phyloP scores from a whole-genome alignment of 257 asterid species.

The Galeopsis tetrahit region DNA sequence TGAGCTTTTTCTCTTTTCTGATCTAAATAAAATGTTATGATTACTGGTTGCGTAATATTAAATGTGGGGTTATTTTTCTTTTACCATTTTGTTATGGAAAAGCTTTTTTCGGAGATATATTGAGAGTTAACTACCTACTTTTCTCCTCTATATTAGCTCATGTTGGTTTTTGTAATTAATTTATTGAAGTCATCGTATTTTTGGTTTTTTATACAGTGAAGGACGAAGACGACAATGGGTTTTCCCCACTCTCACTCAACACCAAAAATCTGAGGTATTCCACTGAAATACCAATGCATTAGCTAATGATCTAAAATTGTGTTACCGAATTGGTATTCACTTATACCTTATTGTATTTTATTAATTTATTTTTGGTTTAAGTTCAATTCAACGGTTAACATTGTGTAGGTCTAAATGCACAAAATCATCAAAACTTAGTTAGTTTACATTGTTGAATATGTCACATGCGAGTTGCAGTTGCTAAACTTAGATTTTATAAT shows the following conservation, averaged over 20 bases:
- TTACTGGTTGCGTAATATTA: background rate
- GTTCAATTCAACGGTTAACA: constrained; percentile 2
- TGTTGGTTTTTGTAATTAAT: background rate
- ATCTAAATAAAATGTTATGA: background rate
- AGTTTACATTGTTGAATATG: background rate
- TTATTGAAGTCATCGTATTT: background rate
- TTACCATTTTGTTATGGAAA: too few relatives aligned
- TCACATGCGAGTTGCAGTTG: background rate
- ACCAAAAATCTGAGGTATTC: constrained; percentile 55
- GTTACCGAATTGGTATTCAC: background rate
- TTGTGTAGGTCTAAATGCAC: constrained; percentile 5
- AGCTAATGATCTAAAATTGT: background rate
- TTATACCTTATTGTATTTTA: background rate
- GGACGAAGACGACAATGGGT: constrained; percentile 96
- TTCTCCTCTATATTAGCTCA: background rate
- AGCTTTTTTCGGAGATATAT: background rate
- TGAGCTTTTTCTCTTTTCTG: background rate
- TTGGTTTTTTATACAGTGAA: constrained; percentile 64
- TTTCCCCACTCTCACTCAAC: constrained; percentile 73
- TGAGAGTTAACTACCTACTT: background rate
- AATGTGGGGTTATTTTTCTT: background rate
- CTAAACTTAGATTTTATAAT: background rate
- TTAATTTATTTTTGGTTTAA: constrained; percentile 4
- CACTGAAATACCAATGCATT: constrained; percentile 21
- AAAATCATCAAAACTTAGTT: constrained; percentile 1